phyloP scores from a whole-genome alignment of 2,329 filamentous ascomycete genomes.

The Myriosclerotinia duriaeana region DNA sequence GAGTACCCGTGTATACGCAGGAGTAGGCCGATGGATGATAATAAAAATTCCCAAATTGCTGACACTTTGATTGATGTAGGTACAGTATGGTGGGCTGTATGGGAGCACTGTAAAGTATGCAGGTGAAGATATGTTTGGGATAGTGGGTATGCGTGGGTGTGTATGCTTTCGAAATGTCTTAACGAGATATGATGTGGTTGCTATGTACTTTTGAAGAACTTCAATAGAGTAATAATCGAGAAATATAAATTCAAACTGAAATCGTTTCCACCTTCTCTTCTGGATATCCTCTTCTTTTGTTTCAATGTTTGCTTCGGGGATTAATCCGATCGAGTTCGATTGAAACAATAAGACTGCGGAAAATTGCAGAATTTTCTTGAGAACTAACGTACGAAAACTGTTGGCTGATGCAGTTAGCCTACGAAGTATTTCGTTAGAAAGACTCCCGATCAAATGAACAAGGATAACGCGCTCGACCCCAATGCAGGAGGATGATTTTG shows the following conservation, averaged over 20 bases:
- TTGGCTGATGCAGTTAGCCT: conserved; percentile 25
- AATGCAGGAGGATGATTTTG: conserved; percentile 23
- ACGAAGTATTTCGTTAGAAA: conserved; percentile 14
- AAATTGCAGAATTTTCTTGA: conserved; percentile 23
- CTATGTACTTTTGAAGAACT: conserved; percentile 2
- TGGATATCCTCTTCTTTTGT: conserved; percentile 22
- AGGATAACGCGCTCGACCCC: conserved; percentile 12
- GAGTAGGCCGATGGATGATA: conserved; percentile 9
- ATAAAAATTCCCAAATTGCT: not conserved
- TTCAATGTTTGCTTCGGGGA: conserved; percentile 18
- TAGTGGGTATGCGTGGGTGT: conserved; percentile 11
- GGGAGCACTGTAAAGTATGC: conserved; percentile 6
- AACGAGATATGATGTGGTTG: not conserved
- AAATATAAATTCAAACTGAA: not conserved
- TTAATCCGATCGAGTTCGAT: conserved; percentile 22
- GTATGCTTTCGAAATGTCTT: conserved; percentile 6
- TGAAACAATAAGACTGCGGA: conserved; percentile 21
- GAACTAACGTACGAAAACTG: conserved; percentile 26
- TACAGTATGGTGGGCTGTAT: conserved; percentile 3
- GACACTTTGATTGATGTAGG: conserved; percentile 6
- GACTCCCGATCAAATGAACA: conserved; percentile 21
- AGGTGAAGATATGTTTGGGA: conserved; percentile 15
- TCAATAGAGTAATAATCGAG: not conserved
- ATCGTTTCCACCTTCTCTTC: not conserved
- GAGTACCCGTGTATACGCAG: conserved; percentile 1